Evolutionary conservation across 345 rosid species (phyloP), one percentile per base, ranked within the genome.

Genomic region (Cardamine resedifolia): DNA sequence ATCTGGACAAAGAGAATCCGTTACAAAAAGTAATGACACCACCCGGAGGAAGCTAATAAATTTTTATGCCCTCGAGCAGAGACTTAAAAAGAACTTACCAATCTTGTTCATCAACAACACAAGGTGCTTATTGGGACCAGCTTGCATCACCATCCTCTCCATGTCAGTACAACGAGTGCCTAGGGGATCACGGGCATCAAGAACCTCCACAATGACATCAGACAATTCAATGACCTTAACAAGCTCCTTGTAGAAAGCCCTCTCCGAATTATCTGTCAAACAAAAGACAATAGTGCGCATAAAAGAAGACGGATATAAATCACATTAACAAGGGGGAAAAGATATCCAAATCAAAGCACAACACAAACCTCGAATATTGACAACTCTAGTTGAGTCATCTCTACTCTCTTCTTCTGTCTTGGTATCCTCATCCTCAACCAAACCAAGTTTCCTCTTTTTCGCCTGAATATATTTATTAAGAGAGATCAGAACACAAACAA

Each of bases 181-280:
- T 28, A 90, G 83, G 21, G 99, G 98, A 78, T 95, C 99, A 43
- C 98, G 83, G 1, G 97, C 96, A 82, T 95, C 98, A 52, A 95
- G 88, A 77, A 95, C 94, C 85, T 95, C 99, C 79, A 95, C 47
- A 76, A 91, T 90, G 76, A 95, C 98, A 83, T 95, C 98, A 4
- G 98, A 91, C 67, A 81, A 81, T 74, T 91, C 99, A 62, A 91
- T 82, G 30, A 95, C 99, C 73, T 88, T 95, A 60, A 80, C 96
- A 86, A 95, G 78, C 77, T 91, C 99, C 88, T 90, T 95, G 76
- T 91, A 95, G 82, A 95, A 95, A 73, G 88, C 96, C 79, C 88
- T 86, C 34, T 91, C 99, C 1, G 97, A 87, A 75, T 82, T 87
- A 81, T 91, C 96, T 90, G 83, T n/a, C 5, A 70, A 53, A 73